Percentiles rank a stretch among this genome's conserved stretches.
Conservation (phyloP, 1,284 basidiomycete genomes). For the Filobasidium uniguttulatum region DNA sequence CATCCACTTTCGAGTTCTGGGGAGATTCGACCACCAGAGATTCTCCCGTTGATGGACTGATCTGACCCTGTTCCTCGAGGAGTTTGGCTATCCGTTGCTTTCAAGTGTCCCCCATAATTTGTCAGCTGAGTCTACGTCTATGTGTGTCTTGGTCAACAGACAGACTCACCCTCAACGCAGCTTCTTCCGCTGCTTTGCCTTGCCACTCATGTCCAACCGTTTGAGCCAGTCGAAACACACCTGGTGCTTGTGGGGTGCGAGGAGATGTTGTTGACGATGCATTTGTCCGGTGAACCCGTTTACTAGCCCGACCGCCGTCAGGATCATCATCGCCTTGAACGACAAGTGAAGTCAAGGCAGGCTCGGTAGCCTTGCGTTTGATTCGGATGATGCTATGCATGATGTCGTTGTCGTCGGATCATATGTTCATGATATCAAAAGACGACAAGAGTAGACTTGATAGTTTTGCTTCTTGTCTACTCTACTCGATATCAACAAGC, state of each 20-base stretch:
- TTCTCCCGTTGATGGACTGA: neutral
- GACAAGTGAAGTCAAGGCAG: slow-evolving; percentile 33
- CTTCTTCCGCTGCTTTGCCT: slow-evolving; percentile 29
- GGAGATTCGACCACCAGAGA: neutral
- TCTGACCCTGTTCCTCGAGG: neutral
- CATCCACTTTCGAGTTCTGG: neutral
- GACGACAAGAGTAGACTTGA: no score
- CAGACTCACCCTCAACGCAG: slow-evolving; percentile 28
- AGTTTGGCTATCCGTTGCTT: neutral
- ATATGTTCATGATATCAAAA: no score
- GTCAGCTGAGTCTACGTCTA: neutral
- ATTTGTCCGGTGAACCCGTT: no score
- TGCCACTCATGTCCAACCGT: slow-evolving; percentile 36
- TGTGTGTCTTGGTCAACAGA: neutral
- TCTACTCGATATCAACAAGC: no score
- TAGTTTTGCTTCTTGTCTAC: no score
- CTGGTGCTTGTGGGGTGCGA: no score
- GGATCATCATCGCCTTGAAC: no score
- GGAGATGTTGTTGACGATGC: no score
- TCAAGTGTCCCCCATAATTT: neutral
- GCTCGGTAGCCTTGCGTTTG: slow-evolving; percentile 37
- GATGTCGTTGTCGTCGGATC: neutral
- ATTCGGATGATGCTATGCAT: slow-evolving; percentile 32
- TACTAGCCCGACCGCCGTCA: no score
- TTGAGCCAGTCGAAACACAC: slow-evolving; percentile 36